A percentile compares a stretch with the other conserved stretches of the same genome.
Evolutionary conservation across 306 rosid genomes (phyloP).

Genomic region (Lithocarpus polystachyus): DNA sequence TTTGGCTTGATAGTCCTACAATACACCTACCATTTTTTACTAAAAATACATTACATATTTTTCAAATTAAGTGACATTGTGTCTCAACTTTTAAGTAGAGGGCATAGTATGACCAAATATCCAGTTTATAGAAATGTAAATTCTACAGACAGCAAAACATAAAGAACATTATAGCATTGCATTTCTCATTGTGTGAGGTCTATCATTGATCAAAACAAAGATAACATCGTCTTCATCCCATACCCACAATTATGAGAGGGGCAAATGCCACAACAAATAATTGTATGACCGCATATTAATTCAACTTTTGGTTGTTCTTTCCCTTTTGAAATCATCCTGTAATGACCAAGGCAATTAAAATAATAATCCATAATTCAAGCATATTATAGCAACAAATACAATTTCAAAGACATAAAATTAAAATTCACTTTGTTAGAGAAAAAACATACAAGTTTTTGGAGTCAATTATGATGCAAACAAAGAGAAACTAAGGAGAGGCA

Average conservation of each 20-base stretch:
- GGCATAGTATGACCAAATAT: background rate
- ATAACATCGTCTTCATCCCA: background rate
- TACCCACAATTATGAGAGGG: slow-evolving; percentile 1
- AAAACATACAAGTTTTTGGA: too few species aligned
- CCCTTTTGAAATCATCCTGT: slow-evolving; percentile 82
- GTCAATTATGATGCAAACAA: too few species aligned
- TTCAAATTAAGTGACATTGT: too few species aligned
- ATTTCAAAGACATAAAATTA: too few species aligned
- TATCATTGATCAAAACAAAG: background rate
- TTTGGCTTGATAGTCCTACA: too few species aligned
- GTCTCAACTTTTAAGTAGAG: too few species aligned
- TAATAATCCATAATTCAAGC: background rate
- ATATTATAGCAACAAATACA: too few species aligned
- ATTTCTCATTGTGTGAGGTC: background rate
- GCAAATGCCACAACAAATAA: slow-evolving; percentile 16
- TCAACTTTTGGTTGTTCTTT: slow-evolving; percentile 61
- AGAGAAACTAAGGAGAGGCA: too few species aligned
- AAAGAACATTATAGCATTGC: background rate
- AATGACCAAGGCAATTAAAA: slow-evolving; percentile 20
- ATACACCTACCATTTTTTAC: too few species aligned
- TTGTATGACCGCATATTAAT: slow-evolving; percentile 45
- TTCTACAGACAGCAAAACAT: background rate
- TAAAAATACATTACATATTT: too few species aligned
- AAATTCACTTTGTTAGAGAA: too few species aligned
- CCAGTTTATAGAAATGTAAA: background rate